These are phyloP conservation scores for Serpula lacrymans DNA, from an alignment of 768 basidiomycete genomes.

Conservation along the genomic window DNA sequence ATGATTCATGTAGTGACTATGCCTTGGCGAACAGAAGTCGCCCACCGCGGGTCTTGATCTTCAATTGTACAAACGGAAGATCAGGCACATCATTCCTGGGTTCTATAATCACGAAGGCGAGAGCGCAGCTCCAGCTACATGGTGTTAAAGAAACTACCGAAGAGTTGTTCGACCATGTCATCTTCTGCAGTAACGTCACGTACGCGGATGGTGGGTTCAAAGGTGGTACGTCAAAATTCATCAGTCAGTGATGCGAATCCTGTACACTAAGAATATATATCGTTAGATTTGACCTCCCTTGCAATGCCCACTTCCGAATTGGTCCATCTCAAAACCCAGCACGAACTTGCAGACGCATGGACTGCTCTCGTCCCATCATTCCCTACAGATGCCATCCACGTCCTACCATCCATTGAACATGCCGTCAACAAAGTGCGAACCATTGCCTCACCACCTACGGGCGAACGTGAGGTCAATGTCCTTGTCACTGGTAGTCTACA, in stretches of 20 bases:
- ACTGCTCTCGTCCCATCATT: conserved; percentile 56
- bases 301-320: conserved; percentile 63
- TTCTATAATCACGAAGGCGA: conserved; percentile 51
- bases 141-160: conserved; percentile 33
- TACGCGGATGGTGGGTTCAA: conserved; percentile 88
- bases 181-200: conserved; percentile 97
- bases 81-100: conserved; percentile 72
- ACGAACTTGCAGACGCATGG: conserved; percentile 77
- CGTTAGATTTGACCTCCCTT: conserved; percentile 76
- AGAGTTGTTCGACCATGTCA: conserved; percentile 74
- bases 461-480: conserved; percentile 44
- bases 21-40: conserved; percentile 19
- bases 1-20: conserved; percentile 1
- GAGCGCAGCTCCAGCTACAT: conserved; percentile 42
- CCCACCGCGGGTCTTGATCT: conserved; percentile 65
- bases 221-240: conserved; percentile 57
- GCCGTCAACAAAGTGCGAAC: conserved; percentile 66
- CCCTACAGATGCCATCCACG: conserved; percentile 61
- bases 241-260: background rate
- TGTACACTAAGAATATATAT: no score
- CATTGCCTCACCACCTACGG: conserved; percentile 26
- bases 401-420: conserved; percentile 86
- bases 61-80: conserved; percentile 93
- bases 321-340: conserved; percentile 67
- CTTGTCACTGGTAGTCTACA: conserved; percentile 92